phyloP scores from a whole-genome alignment of 768 basidiomycete genomes.

The Russula griseocarnosa region DNA sequence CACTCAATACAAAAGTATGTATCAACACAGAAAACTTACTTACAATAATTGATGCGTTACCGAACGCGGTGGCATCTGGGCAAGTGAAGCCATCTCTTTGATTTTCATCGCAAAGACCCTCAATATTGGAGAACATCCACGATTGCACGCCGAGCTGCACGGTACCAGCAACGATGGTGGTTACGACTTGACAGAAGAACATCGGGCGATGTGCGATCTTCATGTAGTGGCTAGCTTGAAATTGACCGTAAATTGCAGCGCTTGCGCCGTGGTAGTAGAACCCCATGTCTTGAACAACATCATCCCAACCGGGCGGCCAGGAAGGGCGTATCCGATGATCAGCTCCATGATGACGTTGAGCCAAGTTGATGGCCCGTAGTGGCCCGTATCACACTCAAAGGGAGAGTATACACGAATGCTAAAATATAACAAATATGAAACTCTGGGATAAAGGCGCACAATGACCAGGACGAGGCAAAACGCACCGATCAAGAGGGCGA shows the following conservation, averaged over 20 bases:
- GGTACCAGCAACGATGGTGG: no score
- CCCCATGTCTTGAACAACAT: constrained; percentile 88
- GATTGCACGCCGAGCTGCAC: no score
- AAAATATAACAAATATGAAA: not conserved
- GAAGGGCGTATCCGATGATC: constrained; percentile 74
- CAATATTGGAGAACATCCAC: no score
- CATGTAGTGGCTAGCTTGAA: constrained; percentile 75
- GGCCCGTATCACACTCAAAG: constrained; percentile 58
- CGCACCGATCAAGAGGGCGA: constrained; percentile 60
- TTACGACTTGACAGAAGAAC: no score
- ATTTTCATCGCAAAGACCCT: constrained; percentile 49
- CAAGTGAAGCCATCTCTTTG: constrained; percentile 67
- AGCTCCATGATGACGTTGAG: constrained; percentile 74
- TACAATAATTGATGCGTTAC: constrained; percentile 70
- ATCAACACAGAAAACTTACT: constrained; percentile 39
- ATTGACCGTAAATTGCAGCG: constrained; percentile 73
- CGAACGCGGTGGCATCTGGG: constrained; percentile 66
- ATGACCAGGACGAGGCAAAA: not conserved
- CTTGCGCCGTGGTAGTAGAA: constrained; percentile 66
- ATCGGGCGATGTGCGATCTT: constrained; percentile 68
- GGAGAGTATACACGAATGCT: constrained; percentile 45
- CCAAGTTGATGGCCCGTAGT: constrained; percentile 79
- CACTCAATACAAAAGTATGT: not conserved
- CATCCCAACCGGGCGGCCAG: constrained; percentile 73
- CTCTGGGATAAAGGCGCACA: no score